A percentile compares a stretch with the other conserved stretches of the same genome.
Conservation (phyloP, 768 basidiomycete species). For the Amanita rubescens region DNA sequence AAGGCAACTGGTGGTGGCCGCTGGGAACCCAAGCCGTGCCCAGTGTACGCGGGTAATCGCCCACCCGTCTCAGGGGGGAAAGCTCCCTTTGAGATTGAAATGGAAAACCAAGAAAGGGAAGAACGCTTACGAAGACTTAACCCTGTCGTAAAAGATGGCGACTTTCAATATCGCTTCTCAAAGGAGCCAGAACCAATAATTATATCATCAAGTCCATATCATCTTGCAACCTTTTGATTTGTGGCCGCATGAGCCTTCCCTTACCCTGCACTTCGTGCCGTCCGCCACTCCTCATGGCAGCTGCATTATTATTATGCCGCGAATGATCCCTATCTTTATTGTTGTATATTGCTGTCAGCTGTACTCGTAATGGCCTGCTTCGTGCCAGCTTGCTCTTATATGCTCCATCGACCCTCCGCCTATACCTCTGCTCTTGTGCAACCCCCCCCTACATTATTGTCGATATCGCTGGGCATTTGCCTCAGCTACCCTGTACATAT, state of each 20-base stretch:
- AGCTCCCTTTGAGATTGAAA: slow-evolving; percentile 58
- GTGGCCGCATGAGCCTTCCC: not conserved
- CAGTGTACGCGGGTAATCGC: slow-evolving; percentile 39
- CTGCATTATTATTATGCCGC: slow-evolving; percentile 11
- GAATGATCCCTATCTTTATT: slow-evolving; percentile 35
- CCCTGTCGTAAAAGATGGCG: slow-evolving; percentile 56
- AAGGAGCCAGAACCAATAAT: slow-evolving; percentile 38
- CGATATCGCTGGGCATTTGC: slow-evolving; percentile 14
- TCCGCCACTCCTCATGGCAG: slow-evolving; percentile 9
- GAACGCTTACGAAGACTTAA: slow-evolving; percentile 43
- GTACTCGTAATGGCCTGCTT: slow-evolving; percentile 23
- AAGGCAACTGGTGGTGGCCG: slow-evolving; percentile 76
- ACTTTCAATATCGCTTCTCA: slow-evolving; percentile 61
- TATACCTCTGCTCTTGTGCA: slow-evolving; percentile 10
- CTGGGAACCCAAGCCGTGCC: slow-evolving; percentile 62
- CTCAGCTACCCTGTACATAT: slow-evolving; percentile 5
- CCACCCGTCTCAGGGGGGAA: slow-evolving; percentile 61
- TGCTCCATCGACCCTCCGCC: slow-evolving; percentile 1
- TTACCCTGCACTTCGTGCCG: slow-evolving; percentile 8
- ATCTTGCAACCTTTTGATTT: slow-evolving; percentile 54
- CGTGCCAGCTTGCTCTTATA: slow-evolving; percentile 11
- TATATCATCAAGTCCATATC: slow-evolving; percentile 39
- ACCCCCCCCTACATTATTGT: slow-evolving; percentile 13
- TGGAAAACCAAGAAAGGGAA: slow-evolving; percentile 59
- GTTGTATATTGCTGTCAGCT: slow-evolving; percentile 35